Evolutionary conservation across 805 yeast species (phyloP).

Genomic region (Lachancea sp.): DNA sequence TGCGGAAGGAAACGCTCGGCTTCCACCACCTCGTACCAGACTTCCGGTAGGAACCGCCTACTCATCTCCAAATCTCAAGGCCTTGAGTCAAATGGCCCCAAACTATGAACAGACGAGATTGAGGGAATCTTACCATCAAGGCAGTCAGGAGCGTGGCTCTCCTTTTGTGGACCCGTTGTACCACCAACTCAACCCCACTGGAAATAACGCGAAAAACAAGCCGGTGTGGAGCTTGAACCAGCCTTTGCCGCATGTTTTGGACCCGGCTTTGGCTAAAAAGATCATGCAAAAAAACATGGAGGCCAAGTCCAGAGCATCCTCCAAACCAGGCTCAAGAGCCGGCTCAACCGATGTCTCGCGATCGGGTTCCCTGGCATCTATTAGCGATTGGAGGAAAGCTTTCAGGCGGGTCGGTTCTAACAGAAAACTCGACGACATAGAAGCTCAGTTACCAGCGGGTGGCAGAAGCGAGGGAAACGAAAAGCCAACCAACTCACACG

Average conservation of each 20-base stretch:
- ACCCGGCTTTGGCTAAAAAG: conserved; percentile 12
- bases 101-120: conserved; percentile 11
- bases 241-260: conserved; percentile 17
- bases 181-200: conserved; percentile 13
- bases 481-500: neutral
- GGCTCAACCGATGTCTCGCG: conserved; percentile 14
- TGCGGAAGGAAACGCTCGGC: neutral
- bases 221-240: conserved; percentile 21
- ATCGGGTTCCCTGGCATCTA: conserved; percentile 14
- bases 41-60: conserved; percentile 12
- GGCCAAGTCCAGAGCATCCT: conserved; percentile 14
- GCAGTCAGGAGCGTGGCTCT: neutral
- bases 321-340: conserved; percentile 12
- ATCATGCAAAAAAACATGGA: conserved; percentile 14
- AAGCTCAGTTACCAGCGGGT: conserved; percentile 14
- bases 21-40: neutral
- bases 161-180: conserved; percentile 15
- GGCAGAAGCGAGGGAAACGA: too few species aligned
- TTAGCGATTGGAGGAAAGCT: conserved; percentile 15
- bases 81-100: conserved; percentile 8
- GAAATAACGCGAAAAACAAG: conserved; percentile 8
- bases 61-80: conserved; percentile 14
- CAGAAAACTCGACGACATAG: conserved; percentile 13
- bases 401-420: conserved; percentile 13
- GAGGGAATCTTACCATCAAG: conserved; percentile 7